phyloP scores from a whole-genome alignment of 495 filamentous ascomycete species.

The Penicillium robsamsonii region DNA sequence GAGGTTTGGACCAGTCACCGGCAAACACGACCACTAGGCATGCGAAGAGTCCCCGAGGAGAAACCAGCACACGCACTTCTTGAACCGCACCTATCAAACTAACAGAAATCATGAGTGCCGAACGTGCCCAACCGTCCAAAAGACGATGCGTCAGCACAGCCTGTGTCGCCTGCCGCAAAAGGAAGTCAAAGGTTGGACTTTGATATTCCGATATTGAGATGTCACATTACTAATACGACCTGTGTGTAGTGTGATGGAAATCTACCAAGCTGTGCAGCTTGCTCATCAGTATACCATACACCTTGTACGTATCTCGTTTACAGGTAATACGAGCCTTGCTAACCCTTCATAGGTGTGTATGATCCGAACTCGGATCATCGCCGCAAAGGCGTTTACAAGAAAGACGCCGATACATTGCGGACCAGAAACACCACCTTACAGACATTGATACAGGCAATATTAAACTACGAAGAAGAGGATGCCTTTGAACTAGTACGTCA shows the following conservation, averaged over 20 bases:
- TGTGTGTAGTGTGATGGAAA: conserved; percentile 78
- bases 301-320: conserved; percentile 36
- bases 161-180: conserved; percentile 85
- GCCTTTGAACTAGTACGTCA: conserved; percentile 76
- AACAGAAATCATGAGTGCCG: conserved; percentile 30
- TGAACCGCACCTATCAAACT: conserved; percentile 14
- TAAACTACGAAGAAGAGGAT: conserved; percentile 80
- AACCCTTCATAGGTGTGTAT: conserved; percentile 60
- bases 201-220: neutral
- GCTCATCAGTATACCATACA: conserved; percentile 92
- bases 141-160: conserved; percentile 90
- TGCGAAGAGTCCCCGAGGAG: conserved; percentile 27
- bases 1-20: conserved; percentile 27
- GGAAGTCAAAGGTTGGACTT: conserved; percentile 73
- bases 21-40: conserved; percentile 32
- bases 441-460: conserved; percentile 85
- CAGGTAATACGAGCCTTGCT: neutral
- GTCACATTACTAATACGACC: conserved; percentile 18
- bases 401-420: conserved; percentile 86
- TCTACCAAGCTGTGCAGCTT: conserved; percentile 88
- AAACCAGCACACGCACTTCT: conserved; percentile 16
- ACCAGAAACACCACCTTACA: conserved; percentile 86
- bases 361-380: conserved; percentile 95
- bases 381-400: conserved; percentile 93
- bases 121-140: conserved; percentile 53